Percentiles rank a stretch among this genome's conserved stretches.
phyloP scores from a whole-genome alignment of 257 asterid species.

The Handroanthus guayacan region DNA sequence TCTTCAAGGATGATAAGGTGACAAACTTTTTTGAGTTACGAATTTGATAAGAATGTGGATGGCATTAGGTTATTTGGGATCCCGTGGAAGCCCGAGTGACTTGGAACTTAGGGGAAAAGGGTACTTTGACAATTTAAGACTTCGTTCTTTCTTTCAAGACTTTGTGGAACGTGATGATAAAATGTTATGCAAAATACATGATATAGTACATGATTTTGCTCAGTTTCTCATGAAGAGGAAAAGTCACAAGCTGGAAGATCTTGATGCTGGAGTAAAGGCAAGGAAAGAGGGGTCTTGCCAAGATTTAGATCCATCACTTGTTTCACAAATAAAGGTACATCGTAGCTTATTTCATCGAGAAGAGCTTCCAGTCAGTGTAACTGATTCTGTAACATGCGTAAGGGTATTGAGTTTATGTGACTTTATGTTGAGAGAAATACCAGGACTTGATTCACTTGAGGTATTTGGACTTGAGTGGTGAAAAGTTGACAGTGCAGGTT shows the following conservation, averaged over 20 bases:
- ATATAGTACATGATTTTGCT: slow-evolving; percentile 34
- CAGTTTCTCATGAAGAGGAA: background rate
- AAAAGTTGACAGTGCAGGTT: too few species aligned
- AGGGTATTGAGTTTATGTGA: slow-evolving; percentile 1
- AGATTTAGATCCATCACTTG: background rate
- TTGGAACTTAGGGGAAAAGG: slow-evolving; percentile 45
- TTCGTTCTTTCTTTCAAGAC: slow-evolving; percentile 25
- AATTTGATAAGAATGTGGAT: slow-evolving; percentile 52
- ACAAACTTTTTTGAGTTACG: slow-evolving; percentile 19
- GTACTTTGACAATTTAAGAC: slow-evolving; percentile 9
- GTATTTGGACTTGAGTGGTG: slow-evolving; percentile 27
- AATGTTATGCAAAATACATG: slow-evolving; percentile 23
- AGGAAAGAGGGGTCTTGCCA: background rate
- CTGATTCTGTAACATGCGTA: background rate
- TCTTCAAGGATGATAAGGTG: slow-evolving; percentile 18
- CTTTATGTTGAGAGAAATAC: slow-evolving; percentile 11
- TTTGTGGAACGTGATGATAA: background rate
- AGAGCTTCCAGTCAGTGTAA: background rate
- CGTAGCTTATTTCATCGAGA: background rate
- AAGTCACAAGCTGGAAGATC: background rate
- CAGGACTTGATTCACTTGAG: slow-evolving; percentile 32
- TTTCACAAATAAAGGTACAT: background rate
- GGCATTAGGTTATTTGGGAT: slow-evolving; percentile 49
- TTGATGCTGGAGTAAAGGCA: background rate
- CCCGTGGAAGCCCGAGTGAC: slow-evolving; percentile 1